Evolutionary conservation across 208 protist genomes (phyloP).

Genomic region (Crithidia expoeki): DNA sequence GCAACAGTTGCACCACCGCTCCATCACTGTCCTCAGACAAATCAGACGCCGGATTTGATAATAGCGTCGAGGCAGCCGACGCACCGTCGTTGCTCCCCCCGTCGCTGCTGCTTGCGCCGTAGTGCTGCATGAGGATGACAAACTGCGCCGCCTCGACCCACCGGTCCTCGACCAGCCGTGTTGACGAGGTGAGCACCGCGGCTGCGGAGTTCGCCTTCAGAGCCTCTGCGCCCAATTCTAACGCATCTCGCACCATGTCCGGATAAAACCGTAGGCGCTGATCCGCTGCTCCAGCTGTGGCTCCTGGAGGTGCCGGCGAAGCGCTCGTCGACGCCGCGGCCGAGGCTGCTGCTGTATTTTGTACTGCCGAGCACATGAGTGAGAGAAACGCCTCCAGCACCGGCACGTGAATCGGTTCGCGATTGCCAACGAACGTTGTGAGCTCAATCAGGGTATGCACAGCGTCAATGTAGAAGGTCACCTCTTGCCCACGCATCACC

Average conservation of each 20-base stretch:
- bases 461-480: constrained; percentile 43
- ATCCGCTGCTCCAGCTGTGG: neutral
- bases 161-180: constrained; percentile 40
- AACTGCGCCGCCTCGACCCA: constrained; percentile 69
- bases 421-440: constrained; percentile 83
- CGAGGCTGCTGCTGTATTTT: constrained; percentile 12
- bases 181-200: neutral
- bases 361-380: constrained; percentile 21
- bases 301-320: neutral
- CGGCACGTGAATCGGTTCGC: constrained; percentile 81
- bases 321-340: neutral
- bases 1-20: constrained; percentile 27
- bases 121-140: constrained; percentile 71
- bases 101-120: neutral
- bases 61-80: neutral
- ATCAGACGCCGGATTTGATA: too few species aligned
- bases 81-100: neutral
- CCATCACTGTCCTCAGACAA: neutral
- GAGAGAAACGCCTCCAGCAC: constrained; percentile 71
- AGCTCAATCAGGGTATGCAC: constrained; percentile 78
- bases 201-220: neutral
- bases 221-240: constrained; percentile 32
- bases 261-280: constrained; percentile 58
- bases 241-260: constrained; percentile 53
- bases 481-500: constrained; percentile 33